A percentile compares a stretch with the other conserved stretches of the same genome.
phyloP scores from a whole-genome alignment of 1,284 basidiomycete species.

The Irpex sp. region DNA sequence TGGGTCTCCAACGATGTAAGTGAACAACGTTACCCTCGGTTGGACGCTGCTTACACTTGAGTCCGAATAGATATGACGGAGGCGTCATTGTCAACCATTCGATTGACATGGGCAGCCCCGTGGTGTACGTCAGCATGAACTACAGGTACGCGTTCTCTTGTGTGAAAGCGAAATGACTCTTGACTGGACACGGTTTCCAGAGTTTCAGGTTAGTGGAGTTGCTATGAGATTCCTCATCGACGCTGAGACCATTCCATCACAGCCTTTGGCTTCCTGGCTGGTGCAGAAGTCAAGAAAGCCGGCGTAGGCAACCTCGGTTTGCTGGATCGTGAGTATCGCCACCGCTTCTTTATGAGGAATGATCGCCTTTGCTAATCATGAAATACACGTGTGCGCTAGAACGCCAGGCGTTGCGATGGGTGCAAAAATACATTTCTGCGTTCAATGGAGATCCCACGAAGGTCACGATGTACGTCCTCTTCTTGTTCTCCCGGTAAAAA shows the following conservation, averaged over 20 bases:
- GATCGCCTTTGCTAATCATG: neutral
- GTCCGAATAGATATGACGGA: slow-evolving; percentile 14
- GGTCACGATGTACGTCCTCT: slow-evolving; percentile 48
- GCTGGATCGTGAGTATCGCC: slow-evolving; percentile 42
- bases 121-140: slow-evolving; percentile 56
- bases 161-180: too few relatives aligned
- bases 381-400: slow-evolving; percentile 11
- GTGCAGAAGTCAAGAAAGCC: slow-evolving; percentile 46
- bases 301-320: slow-evolving; percentile 54
- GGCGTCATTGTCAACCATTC: slow-evolving; percentile 44
- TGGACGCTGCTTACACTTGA: neutral
- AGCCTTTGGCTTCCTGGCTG: slow-evolving; percentile 47
- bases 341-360: neutral
- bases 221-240: neutral
- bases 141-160: slow-evolving; percentile 34
- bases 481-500: neutral
- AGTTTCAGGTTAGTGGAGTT: slow-evolving; percentile 4
- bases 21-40: neutral
- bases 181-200: neutral
- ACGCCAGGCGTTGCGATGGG: slow-evolving; percentile 24
- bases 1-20: slow-evolving; percentile 16
- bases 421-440: slow-evolving; percentile 57
- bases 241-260: neutral
- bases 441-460: slow-evolving; percentile 64
- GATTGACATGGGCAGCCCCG: slow-evolving; percentile 40